A percentile compares a stretch with the other conserved stretches of the same genome.
Conservation (phyloP, 768 basidiomycete genomes). For the Glaciozyma antarctica region DNA sequence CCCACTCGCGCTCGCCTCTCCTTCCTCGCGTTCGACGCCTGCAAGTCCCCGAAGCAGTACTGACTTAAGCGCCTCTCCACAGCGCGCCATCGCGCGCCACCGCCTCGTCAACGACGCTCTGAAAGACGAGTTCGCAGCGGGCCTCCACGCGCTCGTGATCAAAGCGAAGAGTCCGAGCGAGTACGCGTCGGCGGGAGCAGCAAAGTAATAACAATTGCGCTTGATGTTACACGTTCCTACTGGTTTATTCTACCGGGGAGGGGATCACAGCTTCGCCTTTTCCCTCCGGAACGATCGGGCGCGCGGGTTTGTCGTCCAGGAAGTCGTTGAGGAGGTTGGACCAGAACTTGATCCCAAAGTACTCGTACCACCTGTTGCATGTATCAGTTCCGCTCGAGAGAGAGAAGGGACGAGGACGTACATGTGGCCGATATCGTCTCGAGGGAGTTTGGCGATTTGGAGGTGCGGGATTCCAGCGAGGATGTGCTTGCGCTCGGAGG, state of each 20-base stretch:
- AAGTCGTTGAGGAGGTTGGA: background rate
- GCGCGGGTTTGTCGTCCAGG: background rate
- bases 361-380: conserved; percentile 22
- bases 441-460: conserved; percentile 11
- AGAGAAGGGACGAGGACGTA: background rate
- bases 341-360: background rate
- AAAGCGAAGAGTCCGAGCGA: conserved; percentile 26
- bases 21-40: background rate
- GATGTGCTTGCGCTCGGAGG: conserved; percentile 22
- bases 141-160: conserved; percentile 43
- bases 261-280: background rate
- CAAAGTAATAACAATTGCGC: no score
- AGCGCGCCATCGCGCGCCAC: conserved; percentile 42
- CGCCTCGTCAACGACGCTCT: conserved; percentile 42
- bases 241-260: no score
- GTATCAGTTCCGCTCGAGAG: background rate
- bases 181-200: no score
- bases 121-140: conserved; percentile 42
- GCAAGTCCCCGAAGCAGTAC: no score
- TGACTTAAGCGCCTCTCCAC: background rate
- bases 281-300: background rate
- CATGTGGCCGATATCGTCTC: conserved; percentile 24
- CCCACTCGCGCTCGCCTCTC: no score
- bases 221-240: no score
- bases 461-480: conserved; percentile 13